Conservation (phyloP, 495 filamentous ascomycete species). For the Penicillium cinerascens region DNA sequence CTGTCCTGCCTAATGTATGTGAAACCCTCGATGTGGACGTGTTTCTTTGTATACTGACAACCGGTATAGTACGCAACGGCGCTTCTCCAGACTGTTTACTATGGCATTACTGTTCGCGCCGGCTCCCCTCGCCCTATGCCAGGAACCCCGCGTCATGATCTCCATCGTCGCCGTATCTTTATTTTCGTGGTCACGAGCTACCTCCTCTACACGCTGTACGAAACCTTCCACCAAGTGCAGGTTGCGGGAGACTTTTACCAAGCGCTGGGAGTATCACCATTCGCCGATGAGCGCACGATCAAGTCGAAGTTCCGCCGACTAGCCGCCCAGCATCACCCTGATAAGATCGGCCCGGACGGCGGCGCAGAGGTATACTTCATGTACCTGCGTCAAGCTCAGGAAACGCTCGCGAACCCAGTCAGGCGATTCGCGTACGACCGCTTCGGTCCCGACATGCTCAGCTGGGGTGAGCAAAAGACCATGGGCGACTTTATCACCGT, state of each 20-base stretch:
- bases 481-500: slow-evolving; percentile 67
- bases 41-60: neutral
- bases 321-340: slow-evolving; percentile 82
- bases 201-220: slow-evolving; percentile 90
- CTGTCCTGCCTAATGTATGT: slow-evolving; percentile 71
- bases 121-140: slow-evolving; percentile 79
- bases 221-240: slow-evolving; percentile 78
- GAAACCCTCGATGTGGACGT: neutral
- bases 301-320: slow-evolving; percentile 84
- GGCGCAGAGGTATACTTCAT: slow-evolving; percentile 65
- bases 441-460: slow-evolving; percentile 73
- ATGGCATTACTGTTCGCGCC: slow-evolving; percentile 84
- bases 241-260: slow-evolving; percentile 71
- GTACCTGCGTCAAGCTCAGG: slow-evolving; percentile 75
- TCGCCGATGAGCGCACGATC: slow-evolving; percentile 69
- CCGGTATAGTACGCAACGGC: slow-evolving; percentile 65
- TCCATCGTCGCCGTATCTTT: slow-evolving; percentile 77
- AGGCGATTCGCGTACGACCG: slow-evolving; percentile 90
- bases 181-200: slow-evolving; percentile 77
- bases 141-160: slow-evolving; percentile 61
- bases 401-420: slow-evolving; percentile 74
- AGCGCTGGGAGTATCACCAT: slow-evolving; percentile 61
- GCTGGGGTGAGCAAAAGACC: slow-evolving; percentile 66
- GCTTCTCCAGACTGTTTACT: slow-evolving; percentile 77
- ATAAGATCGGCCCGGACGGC: slow-evolving; percentile 58